These are phyloP conservation scores for Myriosclerotinia duriaeana DNA, from an alignment of 2,329 filamentous ascomycete species.

Conservation along the genomic window DNA sequence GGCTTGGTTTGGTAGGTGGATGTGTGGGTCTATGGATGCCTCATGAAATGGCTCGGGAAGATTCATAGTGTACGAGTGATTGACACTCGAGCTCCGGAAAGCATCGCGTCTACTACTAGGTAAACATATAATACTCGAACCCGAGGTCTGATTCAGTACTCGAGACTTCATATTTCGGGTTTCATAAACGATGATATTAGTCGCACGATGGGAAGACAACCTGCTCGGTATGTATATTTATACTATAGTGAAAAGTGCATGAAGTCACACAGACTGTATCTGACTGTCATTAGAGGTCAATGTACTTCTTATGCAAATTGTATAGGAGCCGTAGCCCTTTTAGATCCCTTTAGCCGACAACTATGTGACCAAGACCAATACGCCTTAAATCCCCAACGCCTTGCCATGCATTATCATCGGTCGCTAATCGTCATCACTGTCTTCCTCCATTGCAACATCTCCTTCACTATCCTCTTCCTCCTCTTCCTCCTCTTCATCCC, in stretches of 20 bases:
- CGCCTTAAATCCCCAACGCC: slow-evolving; percentile 34
- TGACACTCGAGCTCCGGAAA: not conserved
- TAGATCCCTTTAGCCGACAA: slow-evolving; percentile 10
- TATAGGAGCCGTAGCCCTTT: slow-evolving; percentile 15
- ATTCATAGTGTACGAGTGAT: not conserved
- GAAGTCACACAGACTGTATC: slow-evolving; percentile 24
- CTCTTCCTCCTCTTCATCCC: slow-evolving; percentile 54
- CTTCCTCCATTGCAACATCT: slow-evolving; percentile 59
- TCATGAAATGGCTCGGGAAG: slow-evolving; percentile 55
- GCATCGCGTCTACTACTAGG: not conserved
- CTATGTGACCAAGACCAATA: slow-evolving; percentile 15
- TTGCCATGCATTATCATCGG: slow-evolving; percentile 25
- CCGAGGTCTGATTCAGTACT: not conserved
- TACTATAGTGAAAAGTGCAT: not conserved
- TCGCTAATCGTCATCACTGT: slow-evolving; percentile 42
- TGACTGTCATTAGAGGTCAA: slow-evolving; percentile 17
- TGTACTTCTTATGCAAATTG: slow-evolving; percentile 10
- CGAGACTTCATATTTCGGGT: not conserved
- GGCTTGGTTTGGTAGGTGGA: slow-evolving; percentile 83
- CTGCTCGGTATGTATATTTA: slow-evolving; percentile 4
- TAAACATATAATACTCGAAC: not conserved
- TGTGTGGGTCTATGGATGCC: slow-evolving; percentile 78
- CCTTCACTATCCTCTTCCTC: slow-evolving; percentile 69
- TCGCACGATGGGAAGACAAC: not conserved
- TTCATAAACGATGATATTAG: not conserved